A percentile compares a stretch with the other conserved stretches of the same genome.
These are phyloP conservation scores for Pseudogymnoascus sp. DNA, from an alignment of 2,329 filamentous ascomycete species.

Conservation along the genomic window DNA sequence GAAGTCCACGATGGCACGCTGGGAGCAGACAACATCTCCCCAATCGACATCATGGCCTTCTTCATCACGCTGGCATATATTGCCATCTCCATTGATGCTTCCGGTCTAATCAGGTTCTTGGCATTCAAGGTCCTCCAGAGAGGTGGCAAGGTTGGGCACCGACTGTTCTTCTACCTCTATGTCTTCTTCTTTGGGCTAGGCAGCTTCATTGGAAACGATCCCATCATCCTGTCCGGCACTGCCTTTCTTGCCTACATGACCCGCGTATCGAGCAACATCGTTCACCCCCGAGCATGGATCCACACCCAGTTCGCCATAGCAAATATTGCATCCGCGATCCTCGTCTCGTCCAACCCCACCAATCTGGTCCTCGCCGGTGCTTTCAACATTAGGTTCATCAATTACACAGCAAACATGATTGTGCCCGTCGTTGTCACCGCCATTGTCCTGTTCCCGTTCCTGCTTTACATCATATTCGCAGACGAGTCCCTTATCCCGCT, in stretches of 20 bases:
- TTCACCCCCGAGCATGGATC: constrained; percentile 64
- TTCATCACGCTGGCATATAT: constrained; percentile 69
- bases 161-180: constrained; percentile 65
- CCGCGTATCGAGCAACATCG: constrained; percentile 62
- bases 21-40: constrained; percentile 56
- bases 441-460: constrained; percentile 58
- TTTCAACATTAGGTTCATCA: constrained; percentile 62
- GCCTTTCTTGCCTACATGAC: constrained; percentile 73
- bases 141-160: constrained; percentile 57
- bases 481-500: constrained; percentile 54
- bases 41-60: constrained; percentile 66
- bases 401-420: constrained; percentile 70
- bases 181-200: constrained; percentile 61
- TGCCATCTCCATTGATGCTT: constrained; percentile 69
- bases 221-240: constrained; percentile 65
- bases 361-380: constrained; percentile 67
- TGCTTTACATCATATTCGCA: constrained; percentile 61
- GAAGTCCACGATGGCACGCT: constrained; percentile 64
- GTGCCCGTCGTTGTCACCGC: constrained; percentile 62
- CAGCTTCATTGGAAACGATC: constrained; percentile 65
- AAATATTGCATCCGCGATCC: constrained; percentile 65
- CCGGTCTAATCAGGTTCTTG: constrained; percentile 60
- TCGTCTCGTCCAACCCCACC: constrained; percentile 71
- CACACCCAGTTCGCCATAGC: constrained; percentile 62
- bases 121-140: constrained; percentile 62